Conservation (phyloP, 2,329 filamentous ascomycete genomes). For the Corinectria fuckeliana region DNA sequence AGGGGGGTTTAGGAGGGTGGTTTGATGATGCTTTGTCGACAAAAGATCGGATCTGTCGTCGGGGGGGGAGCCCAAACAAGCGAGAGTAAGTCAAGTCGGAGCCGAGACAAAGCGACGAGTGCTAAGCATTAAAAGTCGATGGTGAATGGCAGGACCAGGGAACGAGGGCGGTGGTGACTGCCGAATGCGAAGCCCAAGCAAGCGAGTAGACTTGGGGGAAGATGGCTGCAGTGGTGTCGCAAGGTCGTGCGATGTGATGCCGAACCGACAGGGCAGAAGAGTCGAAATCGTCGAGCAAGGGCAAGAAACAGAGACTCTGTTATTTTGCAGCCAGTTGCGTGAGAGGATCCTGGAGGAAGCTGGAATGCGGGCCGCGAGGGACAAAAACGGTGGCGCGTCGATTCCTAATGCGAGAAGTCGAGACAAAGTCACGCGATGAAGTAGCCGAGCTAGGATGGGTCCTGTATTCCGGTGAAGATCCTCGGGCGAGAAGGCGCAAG, state of each 20-base stretch:
- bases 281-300: neutral
- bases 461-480: neutral
- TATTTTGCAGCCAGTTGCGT: neutral
- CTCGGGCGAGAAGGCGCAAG: neutral
- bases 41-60: constrained; percentile 3
- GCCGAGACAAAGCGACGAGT: constrained; percentile 4
- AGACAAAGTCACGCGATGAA: constrained; percentile 7
- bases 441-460: neutral
- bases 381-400: constrained; percentile 7
- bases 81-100: neutral
- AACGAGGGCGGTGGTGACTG: constrained; percentile 8
- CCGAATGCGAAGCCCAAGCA: constrained; percentile 12
- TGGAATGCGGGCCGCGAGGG: constrained; percentile 29
- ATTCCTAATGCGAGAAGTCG: neutral
- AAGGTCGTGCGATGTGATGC: neutral
- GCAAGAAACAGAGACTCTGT: constrained; percentile 1
- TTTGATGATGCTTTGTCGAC: constrained; percentile 12
- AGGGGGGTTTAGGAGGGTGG: neutral
- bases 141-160: constrained; percentile 6
- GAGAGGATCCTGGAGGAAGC: constrained; percentile 2
- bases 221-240: constrained; percentile 3
- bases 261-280: neutral
- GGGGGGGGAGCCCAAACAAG: neutral
- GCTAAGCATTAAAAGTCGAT: neutral
- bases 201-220: constrained; percentile 7